These are phyloP conservation scores for Aspergillus floridensis DNA, from an alignment of 2,329 filamentous ascomycete species.

Conservation along the genomic window DNA sequence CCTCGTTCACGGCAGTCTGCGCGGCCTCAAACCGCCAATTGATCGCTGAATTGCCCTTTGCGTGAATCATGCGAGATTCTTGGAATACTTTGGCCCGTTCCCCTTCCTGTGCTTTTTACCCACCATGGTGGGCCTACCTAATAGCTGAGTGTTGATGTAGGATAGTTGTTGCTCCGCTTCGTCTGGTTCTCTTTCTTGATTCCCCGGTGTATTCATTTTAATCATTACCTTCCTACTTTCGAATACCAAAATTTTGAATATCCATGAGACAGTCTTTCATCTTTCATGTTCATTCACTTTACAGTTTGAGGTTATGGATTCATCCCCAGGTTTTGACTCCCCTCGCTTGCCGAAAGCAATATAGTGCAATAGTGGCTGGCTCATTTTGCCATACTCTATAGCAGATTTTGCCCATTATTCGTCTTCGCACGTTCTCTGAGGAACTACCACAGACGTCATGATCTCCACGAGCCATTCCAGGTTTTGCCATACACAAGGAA, in stretches of 20 bases:
- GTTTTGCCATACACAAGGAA: too few species aligned
- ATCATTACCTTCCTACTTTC: background rate
- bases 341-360: too few species aligned
- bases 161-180: background rate
- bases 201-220: background rate
- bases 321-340: too few species aligned
- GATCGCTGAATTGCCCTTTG: background rate
- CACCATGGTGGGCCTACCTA: background rate
- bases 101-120: too few species aligned
- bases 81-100: too few species aligned
- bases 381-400: too few species aligned
- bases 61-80: background rate
- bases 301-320: too few species aligned
- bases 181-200: background rate
- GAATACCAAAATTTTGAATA: background rate
- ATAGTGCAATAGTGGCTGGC: too few species aligned
- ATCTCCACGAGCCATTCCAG: too few species aligned
- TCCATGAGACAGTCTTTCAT: background rate
- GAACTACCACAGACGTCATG: too few species aligned
- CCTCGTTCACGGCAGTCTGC: constrained; percentile 11
- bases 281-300: background rate
- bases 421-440: too few species aligned
- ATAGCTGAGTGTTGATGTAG: background rate
- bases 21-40: constrained; percentile 16
- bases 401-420: too few species aligned